Base-by-base conservation (phyloP, 306 rosid species). In the Coriaria nepalensis region DNA sequence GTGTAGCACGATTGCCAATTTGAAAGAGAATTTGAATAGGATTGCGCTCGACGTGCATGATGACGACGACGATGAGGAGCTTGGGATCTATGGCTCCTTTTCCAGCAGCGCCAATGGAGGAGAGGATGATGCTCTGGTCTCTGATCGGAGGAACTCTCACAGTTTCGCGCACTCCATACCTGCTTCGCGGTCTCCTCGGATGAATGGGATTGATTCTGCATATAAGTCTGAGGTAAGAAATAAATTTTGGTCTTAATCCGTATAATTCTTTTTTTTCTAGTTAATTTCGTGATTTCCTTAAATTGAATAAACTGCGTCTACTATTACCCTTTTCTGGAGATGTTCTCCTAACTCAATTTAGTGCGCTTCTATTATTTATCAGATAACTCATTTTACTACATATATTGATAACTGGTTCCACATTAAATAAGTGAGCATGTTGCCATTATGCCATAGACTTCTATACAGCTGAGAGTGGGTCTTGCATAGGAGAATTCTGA, bases 31-130 rank as follows among this genome's bases (percentile, higher is more conserved):
- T 47, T 66, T 87, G 66, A 76, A 83, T 63, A 78, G 78, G 74
- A 87, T 87, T 52, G 93, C 93, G 2, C 93, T 75, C 50, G 94
- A 83, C 47, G 96, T 87, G 37, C 96, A 83, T 71, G 46, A 71
- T 45, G 79, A 45, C 6, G 76, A 76, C n/a, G 81, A 78, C 7
- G 87, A 73, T 4, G 81, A 64, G 1, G 86, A 69, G 64, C 60
- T 74, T 40, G 66, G 57, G 61, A 55, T 63, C 64, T 67, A 73
- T 58, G 69, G 67, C 41, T 52, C 54, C 2, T 33, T 13, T n/a
- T 6, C 55, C 40, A 35, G 57, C 40, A 10, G 60, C 35, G 13
- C 58, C 45, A 61, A 61, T 49, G 69, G 68, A 40, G 47, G 59
- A 8, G 67, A 48, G n/a, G 34, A 33, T 4, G 54, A 46, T 12